Percentiles rank a stretch among this genome's conserved stretches.
These are phyloP conservation scores for Hygrophoropsis aurantiaca DNA, from an alignment of 768 basidiomycete genomes.

Conservation along the genomic window DNA sequence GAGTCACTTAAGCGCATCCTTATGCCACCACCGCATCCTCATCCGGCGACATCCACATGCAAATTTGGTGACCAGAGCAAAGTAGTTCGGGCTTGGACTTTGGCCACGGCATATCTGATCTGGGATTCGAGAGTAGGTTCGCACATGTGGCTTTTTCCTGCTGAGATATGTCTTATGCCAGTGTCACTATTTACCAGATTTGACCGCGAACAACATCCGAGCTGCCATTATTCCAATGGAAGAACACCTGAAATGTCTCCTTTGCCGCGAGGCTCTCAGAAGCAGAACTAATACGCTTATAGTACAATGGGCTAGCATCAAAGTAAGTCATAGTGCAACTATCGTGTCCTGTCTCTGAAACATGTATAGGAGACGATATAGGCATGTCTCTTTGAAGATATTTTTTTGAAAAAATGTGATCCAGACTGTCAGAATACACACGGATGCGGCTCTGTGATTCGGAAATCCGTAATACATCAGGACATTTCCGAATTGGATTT, in stretches of 20 bases:
- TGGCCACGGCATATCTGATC: slow-evolving; percentile 24
- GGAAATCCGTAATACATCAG: no score
- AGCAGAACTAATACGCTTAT: slow-evolving; percentile 69
- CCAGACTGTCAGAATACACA: no score
- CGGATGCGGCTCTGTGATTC: no score
- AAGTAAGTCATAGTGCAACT: slow-evolving; percentile 42
- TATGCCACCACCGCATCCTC: slow-evolving; percentile 22
- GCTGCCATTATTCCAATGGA: slow-evolving; percentile 67
- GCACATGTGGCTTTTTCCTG: not conserved
- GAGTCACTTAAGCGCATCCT: slow-evolving; percentile 33
- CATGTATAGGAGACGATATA: no score
- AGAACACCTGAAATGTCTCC: slow-evolving; percentile 66
- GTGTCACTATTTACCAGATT: slow-evolving; percentile 41
- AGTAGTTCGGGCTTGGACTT: slow-evolving; percentile 28
- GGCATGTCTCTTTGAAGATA: no score
- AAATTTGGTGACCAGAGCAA: slow-evolving; percentile 14
- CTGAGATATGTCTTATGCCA: slow-evolving; percentile 2
- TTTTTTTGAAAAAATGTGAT: no score
- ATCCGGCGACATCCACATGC: slow-evolving; percentile 16
- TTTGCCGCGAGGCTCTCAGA: slow-evolving; percentile 61
- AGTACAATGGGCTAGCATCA: slow-evolving; percentile 77
- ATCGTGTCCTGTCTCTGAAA: no score
- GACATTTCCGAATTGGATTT: no score
- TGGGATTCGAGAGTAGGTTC: slow-evolving; percentile 28
- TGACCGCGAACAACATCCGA: slow-evolving; percentile 71